A percentile compares a stretch with the other conserved stretches of the same genome.
These are phyloP conservation scores for Fraxinus ornus DNA, from an alignment of 305 asterid species.

Conservation along the genomic window DNA sequence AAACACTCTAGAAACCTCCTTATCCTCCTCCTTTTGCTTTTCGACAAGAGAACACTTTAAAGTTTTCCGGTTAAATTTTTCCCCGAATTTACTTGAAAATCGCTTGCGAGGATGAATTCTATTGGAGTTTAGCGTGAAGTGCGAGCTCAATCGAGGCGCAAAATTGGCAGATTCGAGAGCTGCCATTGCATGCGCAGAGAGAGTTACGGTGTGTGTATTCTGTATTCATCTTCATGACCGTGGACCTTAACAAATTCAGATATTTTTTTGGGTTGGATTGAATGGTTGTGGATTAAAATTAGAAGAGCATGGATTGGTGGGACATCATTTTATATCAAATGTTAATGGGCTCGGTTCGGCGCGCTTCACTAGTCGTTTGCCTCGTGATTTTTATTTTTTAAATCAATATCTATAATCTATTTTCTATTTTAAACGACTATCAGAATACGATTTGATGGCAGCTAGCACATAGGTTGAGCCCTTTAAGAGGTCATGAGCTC, in stretches of 20 bases:
- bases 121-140: background rate
- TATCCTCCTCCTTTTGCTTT: slow-evolving; percentile 34
- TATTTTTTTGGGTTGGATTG: background rate
- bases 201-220: background rate
- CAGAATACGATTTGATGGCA: background rate
- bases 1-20: slow-evolving; percentile 40
- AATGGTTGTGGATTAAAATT: background rate
- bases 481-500: background rate
- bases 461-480: background rate
- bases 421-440: background rate
- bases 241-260: background rate
- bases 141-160: background rate
- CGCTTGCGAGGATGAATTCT: background rate
- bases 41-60: slow-evolving; percentile 38
- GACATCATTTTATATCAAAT: background rate
- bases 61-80: slow-evolving; percentile 22
- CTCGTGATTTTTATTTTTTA: background rate
- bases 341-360: background rate
- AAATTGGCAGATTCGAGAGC: background rate
- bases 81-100: background rate
- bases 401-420: background rate
- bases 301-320: background rate
- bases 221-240: background rate
- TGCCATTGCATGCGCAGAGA: background rate
- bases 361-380: background rate